These are phyloP conservation scores for Candida sp. DNA, from an alignment of 1,139 yeast species.

Conservation along the genomic window DNA sequence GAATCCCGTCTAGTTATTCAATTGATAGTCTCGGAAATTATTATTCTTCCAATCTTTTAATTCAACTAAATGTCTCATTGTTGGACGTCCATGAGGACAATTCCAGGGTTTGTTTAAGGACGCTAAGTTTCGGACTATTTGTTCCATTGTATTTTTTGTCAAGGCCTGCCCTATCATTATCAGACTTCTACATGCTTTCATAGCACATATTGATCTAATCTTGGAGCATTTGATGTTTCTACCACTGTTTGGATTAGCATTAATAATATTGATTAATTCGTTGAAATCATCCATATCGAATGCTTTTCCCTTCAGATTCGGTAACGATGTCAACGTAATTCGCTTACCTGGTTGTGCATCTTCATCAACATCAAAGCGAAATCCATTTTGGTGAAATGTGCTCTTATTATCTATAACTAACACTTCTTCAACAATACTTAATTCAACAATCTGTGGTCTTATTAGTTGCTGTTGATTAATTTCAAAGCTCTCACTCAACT, in stretches of 20 bases:
- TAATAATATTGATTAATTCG: constrained; percentile 67
- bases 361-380: constrained; percentile 42
- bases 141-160: constrained; percentile 54
- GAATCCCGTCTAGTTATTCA: too few species aligned
- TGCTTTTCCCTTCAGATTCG: constrained; percentile 65
- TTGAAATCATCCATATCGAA: constrained; percentile 69
- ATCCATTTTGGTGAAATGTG: constrained; percentile 73
- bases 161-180: constrained; percentile 90
- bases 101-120: constrained; percentile 93
- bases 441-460: constrained; percentile 56
- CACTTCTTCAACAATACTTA: constrained; percentile 78
- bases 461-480: constrained; percentile 67
- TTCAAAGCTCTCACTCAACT: constrained; percentile 49
- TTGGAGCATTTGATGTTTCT: constrained; percentile 65
- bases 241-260: constrained; percentile 25
- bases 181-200: constrained; percentile 92
- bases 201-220: constrained; percentile 79
- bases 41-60: constrained; percentile 18
- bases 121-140: constrained; percentile 66
- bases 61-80: constrained; percentile 85
- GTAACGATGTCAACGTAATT: constrained; percentile 58
- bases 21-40: constrained; percentile 8
- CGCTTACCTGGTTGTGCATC: constrained; percentile 54
- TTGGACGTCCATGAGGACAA: constrained; percentile 98
- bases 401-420: constrained; percentile 56